phyloP scores from a whole-genome alignment of 306 rosid genomes.

The Comarum palustre region DNA sequence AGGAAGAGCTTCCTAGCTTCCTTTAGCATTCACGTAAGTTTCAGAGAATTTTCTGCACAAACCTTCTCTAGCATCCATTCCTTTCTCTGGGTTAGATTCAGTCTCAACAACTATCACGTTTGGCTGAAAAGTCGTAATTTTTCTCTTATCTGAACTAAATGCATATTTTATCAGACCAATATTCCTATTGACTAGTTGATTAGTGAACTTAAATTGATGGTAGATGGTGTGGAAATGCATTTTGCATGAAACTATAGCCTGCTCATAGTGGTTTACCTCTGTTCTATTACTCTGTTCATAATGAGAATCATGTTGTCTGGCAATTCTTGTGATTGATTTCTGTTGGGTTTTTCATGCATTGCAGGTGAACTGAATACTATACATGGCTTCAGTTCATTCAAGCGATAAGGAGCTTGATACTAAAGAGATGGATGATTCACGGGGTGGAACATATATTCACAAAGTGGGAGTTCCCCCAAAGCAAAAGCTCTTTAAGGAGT shows the following conservation, averaged over 20 bases:
- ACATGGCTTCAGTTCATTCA: constrained; percentile 44
- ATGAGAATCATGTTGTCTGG: not conserved
- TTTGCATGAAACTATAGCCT: constrained; percentile 26
- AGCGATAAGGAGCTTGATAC: constrained; percentile 33
- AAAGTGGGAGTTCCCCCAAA: constrained; percentile 79
- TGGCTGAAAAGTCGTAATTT: not conserved
- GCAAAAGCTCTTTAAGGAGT: constrained; percentile 73
- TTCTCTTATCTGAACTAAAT: constrained; percentile 6
- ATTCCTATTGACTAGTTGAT: constrained; percentile 14
- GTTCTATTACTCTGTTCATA: not conserved
- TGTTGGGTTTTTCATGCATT: constrained; percentile 16
- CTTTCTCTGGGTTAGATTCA: constrained; percentile 37
- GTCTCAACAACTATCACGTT: constrained; percentile 19
- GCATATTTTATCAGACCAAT: not conserved
- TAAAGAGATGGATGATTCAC: constrained; percentile 36
- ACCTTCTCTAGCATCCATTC: constrained; percentile 23
- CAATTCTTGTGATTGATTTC: constrained; percentile 1
- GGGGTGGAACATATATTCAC: constrained; percentile 39
- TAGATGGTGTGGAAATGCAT: constrained; percentile 9
- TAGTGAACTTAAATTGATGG: not conserved
- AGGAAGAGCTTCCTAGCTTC: constrained; percentile 29
- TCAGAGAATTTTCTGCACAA: constrained; percentile 20
- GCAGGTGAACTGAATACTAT: constrained; percentile 35
- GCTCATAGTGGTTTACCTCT: constrained; percentile 15
- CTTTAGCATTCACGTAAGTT: constrained; percentile 29